Base-by-base conservation (phyloP, 805 yeast genomes). In the Naumovozyma baii region DNA sequence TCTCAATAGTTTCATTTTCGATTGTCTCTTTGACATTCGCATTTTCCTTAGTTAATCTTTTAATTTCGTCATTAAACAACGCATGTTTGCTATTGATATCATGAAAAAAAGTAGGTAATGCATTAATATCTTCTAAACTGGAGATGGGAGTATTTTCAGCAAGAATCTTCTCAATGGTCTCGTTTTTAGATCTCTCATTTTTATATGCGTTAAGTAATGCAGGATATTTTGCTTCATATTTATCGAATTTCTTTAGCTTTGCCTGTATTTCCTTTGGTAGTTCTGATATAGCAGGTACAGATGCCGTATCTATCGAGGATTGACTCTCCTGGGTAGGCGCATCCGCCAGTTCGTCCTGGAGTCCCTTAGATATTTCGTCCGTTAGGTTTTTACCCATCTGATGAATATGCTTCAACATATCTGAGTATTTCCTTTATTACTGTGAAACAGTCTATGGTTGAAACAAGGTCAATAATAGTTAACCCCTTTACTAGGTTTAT, bases 151-250 rank as follows among this genome's bases (percentile, higher is more conserved):
- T 88, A 47, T 74, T 63, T 51, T 90, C 96, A 38, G 74, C 69
- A 43, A 90, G 63, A 12, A 82, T 73, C 40, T 66, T 75, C 54
- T 86, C 96, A 49, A 88, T 81, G 0, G 64, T 52, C 3, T 55
- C 66, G 1, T 71, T 65, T 50, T 79, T 82, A 37, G 72, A 67
- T 63, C 83, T 85, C 57, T 88, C 96, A 1, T 70, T 65, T 54
- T 86, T 83, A 63, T 85, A 92, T 0, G 97, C 96, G 33, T 81
- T 81, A 37, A 87, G 69, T 13, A 90, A 66, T 33, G 77, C 64
- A 0, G 98, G 98, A 55, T 92, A 90, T 58, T 86, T 87, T 37
- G 81, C 82, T 58, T 90, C 97, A 59, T 88, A 90, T 57, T 86
- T 87, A 41, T 72, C 76, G 53, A 83, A 84, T 63, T 85, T 88